Evolutionary conservation across 495 filamentous ascomycete species (phyloP).

Genomic region (Parachaetomium inaequale): DNA sequence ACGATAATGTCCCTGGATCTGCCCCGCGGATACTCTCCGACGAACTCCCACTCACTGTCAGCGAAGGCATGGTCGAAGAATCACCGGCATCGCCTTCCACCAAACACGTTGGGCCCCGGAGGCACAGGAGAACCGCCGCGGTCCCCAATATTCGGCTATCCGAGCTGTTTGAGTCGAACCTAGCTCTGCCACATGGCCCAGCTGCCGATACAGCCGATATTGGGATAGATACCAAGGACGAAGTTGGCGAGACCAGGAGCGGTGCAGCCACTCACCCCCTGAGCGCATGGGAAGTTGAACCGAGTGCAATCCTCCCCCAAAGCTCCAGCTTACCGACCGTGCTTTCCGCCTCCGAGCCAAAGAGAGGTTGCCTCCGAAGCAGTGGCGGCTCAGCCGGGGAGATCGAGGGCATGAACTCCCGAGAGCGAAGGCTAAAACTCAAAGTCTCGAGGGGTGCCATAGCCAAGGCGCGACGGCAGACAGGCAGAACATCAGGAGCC

Average conservation of each 20-base stretch:
- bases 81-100: neutral
- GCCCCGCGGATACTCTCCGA: neutral
- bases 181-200: neutral
- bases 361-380: neutral
- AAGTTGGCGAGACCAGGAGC: neutral
- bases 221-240: neutral
- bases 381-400: neutral
- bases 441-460: constrained; percentile 31
- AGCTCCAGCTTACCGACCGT: neutral
- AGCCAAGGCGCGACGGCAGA: neutral
- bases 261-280: neutral
- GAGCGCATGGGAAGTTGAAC: neutral
- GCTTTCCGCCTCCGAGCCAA: neutral
- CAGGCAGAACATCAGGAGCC: neutral
- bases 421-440: constrained; percentile 20
- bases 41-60: neutral
- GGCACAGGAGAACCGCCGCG: neutral
- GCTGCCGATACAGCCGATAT: neutral
- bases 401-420: neutral
- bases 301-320: neutral
- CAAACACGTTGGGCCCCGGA: neutral
- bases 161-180: neutral
- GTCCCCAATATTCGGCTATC: neutral
- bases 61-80: neutral
- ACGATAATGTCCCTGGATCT: neutral